A percentile compares a stretch with the other conserved stretches of the same genome.
Evolutionary conservation across 2,329 filamentous ascomycete species (phyloP).

Genomic region (Epichloe amarillans): DNA sequence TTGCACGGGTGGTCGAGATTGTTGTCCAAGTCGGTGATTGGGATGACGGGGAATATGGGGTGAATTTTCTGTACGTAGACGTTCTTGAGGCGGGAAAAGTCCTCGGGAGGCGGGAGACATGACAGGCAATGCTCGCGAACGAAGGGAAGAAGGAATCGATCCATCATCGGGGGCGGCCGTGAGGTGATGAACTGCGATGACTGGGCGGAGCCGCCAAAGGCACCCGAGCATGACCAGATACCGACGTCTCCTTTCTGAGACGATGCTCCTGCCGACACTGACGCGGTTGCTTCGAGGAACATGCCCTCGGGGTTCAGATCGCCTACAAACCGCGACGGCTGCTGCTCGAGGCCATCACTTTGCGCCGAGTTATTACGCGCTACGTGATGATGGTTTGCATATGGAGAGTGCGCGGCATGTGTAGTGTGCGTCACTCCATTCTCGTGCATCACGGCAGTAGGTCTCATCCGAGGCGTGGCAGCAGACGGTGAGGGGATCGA

Average conservation of each 20-base stretch:
- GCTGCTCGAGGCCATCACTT: conserved; percentile 4
- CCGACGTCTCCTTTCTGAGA: conserved; percentile 41
- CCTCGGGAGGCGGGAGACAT: conserved; percentile 32
- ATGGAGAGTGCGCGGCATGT: background rate
- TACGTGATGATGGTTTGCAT: background rate
- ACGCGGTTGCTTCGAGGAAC: conserved; percentile 39
- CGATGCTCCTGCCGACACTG: conserved; percentile 17
- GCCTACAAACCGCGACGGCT: conserved; percentile 38
- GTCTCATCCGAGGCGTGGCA: background rate
- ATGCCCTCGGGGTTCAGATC: conserved; percentile 48
- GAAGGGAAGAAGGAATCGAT: conserved; percentile 28
- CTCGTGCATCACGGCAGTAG: conserved; percentile 1
- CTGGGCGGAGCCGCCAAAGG: conserved; percentile 13
- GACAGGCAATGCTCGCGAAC: conserved; percentile 32
- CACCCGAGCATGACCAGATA: conserved; percentile 34
- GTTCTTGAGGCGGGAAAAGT: conserved; percentile 30
- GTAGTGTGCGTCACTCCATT: background rate
- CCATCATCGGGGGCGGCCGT: conserved; percentile 25
- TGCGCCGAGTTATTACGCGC: background rate
- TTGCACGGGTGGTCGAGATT: conserved; percentile 19
- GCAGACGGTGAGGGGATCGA: background rate
- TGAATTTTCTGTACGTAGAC: conserved; percentile 40
- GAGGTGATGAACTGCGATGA: conserved; percentile 25
- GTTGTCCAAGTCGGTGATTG: conserved; percentile 20
- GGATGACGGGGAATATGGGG: conserved; percentile 40